Percentiles rank a stretch among this genome's conserved stretches.
Evolutionary conservation across 163 green algal genomes (phyloP).

Genomic region (Scenedesmus sp.): DNA sequence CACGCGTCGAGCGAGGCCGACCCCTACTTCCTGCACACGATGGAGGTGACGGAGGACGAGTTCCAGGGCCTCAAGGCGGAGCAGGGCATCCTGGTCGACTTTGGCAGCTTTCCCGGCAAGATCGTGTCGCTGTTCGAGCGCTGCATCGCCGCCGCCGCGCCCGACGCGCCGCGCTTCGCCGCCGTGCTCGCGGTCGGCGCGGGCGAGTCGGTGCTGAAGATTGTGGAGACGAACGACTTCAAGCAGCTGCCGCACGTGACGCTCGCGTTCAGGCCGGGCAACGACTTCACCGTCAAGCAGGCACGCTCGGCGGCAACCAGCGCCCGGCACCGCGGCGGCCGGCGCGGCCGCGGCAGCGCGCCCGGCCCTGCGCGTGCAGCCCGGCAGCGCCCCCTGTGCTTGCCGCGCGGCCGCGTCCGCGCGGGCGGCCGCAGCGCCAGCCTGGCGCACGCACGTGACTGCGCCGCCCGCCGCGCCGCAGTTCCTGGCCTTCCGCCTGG

Average conservation of each 20-base stretch:
- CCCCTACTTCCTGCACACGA: constrained; percentile 82
- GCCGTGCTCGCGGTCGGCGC: constrained; percentile 65
- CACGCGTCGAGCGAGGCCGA: constrained; percentile 80
- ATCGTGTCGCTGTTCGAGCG: constrained; percentile 85
- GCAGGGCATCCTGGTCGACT: constrained; percentile 94
- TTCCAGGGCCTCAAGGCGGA: constrained; percentile 86
- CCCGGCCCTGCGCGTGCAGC: too few species aligned
- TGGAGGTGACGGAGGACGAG: constrained; percentile 92
- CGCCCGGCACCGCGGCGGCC: too few species aligned
- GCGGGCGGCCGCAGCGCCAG: not conserved
- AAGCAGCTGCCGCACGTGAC: constrained; percentile 94
- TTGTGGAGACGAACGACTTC: constrained; percentile 98
- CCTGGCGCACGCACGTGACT: too few species aligned
- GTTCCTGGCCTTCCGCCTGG: constrained; percentile 81
- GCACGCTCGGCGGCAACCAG: constrained; percentile 36
- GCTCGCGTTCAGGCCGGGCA: constrained; percentile 82
- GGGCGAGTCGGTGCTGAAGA: constrained; percentile 68
- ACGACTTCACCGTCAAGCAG: constrained; percentile 85
- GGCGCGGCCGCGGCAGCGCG: too few species aligned
- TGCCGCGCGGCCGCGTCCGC: too few species aligned
- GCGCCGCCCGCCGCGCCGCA: too few species aligned
- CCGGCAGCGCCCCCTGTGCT: not conserved
- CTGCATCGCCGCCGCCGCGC: constrained; percentile 14
- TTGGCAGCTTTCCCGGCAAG: constrained; percentile 86
- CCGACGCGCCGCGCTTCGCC: constrained; percentile 38